phyloP scores from a whole-genome alignment of 2,329 filamentous ascomycete species.

The Colletotrichum trifolii region DNA sequence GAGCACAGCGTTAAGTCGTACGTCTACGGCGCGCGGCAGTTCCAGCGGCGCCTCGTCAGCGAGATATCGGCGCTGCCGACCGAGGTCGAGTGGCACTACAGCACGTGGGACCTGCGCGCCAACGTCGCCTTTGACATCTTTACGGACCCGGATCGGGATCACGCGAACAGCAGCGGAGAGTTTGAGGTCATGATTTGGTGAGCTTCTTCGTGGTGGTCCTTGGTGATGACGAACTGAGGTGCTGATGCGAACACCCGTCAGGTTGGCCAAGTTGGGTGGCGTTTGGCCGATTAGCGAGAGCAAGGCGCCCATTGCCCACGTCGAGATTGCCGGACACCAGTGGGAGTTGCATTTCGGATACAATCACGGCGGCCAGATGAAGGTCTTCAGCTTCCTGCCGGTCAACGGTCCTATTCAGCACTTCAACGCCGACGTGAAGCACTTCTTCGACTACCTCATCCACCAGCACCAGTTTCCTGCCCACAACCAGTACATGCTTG shows the following conservation, averaged over 20 bases:
- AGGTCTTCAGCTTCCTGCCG: constrained; percentile 62
- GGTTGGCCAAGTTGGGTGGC: constrained; percentile 65
- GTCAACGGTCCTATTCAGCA: constrained; percentile 50
- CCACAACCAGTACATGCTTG: constrained; percentile 41
- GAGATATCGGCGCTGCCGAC: constrained; percentile 49
- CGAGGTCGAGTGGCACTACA: constrained; percentile 55
- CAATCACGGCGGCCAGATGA: constrained; percentile 60
- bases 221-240: neutral
- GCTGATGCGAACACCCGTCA: constrained; percentile 36
- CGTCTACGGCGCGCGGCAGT: constrained; percentile 52
- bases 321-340: constrained; percentile 40
- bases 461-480: constrained; percentile 53
- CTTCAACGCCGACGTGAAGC: constrained; percentile 64
- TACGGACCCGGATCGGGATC: constrained; percentile 54
- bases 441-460: constrained; percentile 64
- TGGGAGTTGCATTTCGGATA: constrained; percentile 67
- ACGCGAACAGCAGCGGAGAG: constrained; percentile 49
- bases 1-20: constrained; percentile 56
- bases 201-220: neutral
- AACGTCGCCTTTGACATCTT: constrained; percentile 74
- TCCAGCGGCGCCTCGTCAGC: constrained; percentile 44
- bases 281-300: constrained; percentile 56
- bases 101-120: constrained; percentile 60
- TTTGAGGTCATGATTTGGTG: constrained; percentile 76
- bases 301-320: constrained; percentile 35